Evolutionary conservation across 768 basidiomycete species (phyloP).

Genomic region (Leucosporidium yakuticum): DNA sequence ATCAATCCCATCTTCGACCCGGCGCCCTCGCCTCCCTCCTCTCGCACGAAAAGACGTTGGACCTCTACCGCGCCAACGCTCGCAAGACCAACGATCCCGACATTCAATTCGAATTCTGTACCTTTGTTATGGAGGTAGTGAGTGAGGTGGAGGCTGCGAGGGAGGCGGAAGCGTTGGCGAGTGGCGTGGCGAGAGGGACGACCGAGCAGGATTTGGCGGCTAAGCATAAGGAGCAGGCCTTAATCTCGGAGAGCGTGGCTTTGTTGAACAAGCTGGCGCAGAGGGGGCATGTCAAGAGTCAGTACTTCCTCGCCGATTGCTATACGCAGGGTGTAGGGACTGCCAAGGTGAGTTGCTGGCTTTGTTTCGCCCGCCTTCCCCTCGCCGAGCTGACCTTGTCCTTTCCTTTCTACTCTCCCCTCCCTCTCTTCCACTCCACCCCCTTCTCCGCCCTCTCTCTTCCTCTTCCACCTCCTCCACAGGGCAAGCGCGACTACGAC

Average conservation of each 20-base stretch:
- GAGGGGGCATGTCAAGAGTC: conserved; percentile 85
- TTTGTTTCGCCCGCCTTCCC: neutral
- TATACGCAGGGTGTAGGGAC: conserved; percentile 71
- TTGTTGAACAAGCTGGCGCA: conserved; percentile 88
- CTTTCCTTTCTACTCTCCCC: neutral
- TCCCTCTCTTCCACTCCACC: neutral
- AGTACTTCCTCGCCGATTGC: conserved; percentile 97
- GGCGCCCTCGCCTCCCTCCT: conserved; percentile 88
- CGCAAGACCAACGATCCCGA: conserved; percentile 98
- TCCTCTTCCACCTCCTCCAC: neutral
- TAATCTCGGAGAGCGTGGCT: conserved; percentile 77
- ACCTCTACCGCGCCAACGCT: conserved; percentile 93
- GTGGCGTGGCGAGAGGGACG: neutral
- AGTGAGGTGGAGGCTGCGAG: conserved; percentile 62
- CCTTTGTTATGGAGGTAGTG: conserved; percentile 97
- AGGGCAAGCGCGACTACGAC: conserved; percentile 87
- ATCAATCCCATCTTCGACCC: conserved; percentile 38
- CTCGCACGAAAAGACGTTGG: conserved; percentile 90
- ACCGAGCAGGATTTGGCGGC: conserved; percentile 10
- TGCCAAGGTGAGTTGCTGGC: conserved; percentile 13
- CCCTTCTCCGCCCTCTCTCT: no score
- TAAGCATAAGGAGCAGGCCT: conserved; percentile 54
- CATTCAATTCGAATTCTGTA: conserved; percentile 94
- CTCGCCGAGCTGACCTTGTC: neutral
- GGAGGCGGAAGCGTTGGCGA: conserved; percentile 13